phyloP scores from a whole-genome alignment of 2,329 filamentous ascomycete species.

The Cercospora zeae-maydis region DNA sequence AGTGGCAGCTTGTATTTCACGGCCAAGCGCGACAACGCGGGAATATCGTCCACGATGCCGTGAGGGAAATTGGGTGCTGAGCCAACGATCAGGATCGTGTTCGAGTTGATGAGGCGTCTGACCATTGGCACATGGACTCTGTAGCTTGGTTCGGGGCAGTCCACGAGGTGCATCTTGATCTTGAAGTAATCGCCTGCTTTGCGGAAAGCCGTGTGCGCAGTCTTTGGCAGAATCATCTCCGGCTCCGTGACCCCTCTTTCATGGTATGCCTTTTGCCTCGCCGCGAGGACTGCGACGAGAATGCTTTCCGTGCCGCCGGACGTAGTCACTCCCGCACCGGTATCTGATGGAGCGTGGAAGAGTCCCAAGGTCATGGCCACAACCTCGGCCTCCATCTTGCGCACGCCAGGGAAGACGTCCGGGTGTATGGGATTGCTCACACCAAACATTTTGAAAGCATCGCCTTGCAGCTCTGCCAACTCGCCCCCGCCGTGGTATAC shows the following conservation, averaged over 20 bases:
- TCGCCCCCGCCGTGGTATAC: constrained; percentile 92
- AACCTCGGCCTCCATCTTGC: constrained; percentile 98
- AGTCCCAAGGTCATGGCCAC: constrained; percentile 80
- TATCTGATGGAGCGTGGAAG: constrained; percentile 78
- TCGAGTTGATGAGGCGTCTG: constrained; percentile 82
- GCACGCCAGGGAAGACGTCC: constrained; percentile 93
- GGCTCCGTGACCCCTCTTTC: constrained; percentile 88
- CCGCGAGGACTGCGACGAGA: constrained; percentile 87
- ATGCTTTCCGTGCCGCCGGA: constrained; percentile 95
- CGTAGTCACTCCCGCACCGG: constrained; percentile 82
- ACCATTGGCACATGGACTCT: constrained; percentile 78
- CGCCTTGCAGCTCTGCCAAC: constrained; percentile 77
- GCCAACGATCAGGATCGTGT: constrained; percentile 89
- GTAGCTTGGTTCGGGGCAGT: constrained; percentile 79
- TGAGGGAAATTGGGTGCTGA: constrained; percentile 97
- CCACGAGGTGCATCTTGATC: constrained; percentile 86
- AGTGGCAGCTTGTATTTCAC: constrained; percentile 75
- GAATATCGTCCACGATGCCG: constrained; percentile 94
- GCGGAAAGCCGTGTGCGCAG: constrained; percentile 91
- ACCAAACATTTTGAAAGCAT: constrained; percentile 90
- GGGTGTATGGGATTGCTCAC: constrained; percentile 96
- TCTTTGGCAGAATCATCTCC: constrained; percentile 96
- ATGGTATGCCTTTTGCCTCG: constrained; percentile 79
- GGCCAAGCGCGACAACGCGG: constrained; percentile 77
- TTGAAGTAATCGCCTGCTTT: constrained; percentile 95